phyloP scores from a whole-genome alignment of 2,329 filamentous ascomycete species.

The Aspergillus oerlinghausenensis region DNA sequence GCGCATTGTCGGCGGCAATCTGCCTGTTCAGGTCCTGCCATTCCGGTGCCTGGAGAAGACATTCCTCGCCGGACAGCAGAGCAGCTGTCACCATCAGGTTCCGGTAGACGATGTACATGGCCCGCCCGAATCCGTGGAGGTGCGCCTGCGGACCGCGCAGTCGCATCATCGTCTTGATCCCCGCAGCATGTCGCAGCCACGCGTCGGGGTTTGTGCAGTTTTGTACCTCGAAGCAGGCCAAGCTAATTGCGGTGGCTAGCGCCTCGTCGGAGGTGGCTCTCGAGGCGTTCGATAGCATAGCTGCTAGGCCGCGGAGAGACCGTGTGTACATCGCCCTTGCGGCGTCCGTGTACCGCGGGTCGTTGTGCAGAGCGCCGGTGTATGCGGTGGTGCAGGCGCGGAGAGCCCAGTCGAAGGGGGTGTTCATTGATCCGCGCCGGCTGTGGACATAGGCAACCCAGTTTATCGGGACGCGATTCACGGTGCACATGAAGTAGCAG shows the following conservation, averaged over 20 bases:
- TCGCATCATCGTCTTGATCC: constrained; percentile 30
- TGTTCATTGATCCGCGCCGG: constrained; percentile 11
- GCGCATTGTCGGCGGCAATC: constrained; percentile 24
- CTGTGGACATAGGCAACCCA: constrained; percentile 26
- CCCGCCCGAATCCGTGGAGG: constrained; percentile 30
- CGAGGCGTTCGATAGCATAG: constrained; percentile 18
- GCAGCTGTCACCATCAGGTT: constrained; percentile 33
- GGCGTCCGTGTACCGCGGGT: constrained; percentile 21
- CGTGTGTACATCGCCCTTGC: constrained; percentile 24
- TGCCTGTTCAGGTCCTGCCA: constrained; percentile 29
- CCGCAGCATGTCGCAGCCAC: constrained; percentile 36
- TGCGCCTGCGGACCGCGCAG: constrained; percentile 30
- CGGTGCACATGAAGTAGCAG: constrained; percentile 27
- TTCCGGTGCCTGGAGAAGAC: constrained; percentile 32
- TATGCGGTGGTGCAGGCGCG: constrained; percentile 17
- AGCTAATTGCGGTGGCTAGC: constrained; percentile 30
- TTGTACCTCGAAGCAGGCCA: constrained; percentile 36
- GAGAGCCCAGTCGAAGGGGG: constrained; percentile 21
- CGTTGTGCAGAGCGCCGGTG: constrained; percentile 15
- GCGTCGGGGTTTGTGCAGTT: constrained; percentile 31
- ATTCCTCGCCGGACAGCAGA: constrained; percentile 28
- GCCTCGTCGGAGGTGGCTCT: constrained; percentile 30
- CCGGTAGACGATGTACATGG: constrained; percentile 33
- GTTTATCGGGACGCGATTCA: constrained; percentile 22
- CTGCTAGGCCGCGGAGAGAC: constrained; percentile 26